A percentile compares a stretch with the other conserved stretches of the same genome.
These are phyloP conservation scores for Vigna trinervia DNA, from an alignment of 306 rosid species.

Conservation along the genomic window DNA sequence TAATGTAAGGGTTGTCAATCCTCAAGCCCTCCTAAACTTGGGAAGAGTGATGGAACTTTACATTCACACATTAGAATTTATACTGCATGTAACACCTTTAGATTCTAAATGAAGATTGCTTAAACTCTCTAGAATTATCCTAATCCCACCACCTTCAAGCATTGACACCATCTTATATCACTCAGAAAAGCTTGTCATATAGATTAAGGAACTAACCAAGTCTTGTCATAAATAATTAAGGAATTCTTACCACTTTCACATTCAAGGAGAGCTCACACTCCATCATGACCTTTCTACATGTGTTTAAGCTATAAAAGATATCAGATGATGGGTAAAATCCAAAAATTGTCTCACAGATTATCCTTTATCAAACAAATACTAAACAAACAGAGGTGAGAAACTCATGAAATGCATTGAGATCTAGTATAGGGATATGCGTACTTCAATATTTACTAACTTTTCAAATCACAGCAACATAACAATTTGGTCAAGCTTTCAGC, in stretches of 20 bases:
- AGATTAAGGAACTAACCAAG: not conserved
- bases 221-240: not conserved
- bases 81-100: not conserved
- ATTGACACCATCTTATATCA: not conserved
- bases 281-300: not conserved
- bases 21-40: not conserved
- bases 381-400: not conserved
- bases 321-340: not conserved
- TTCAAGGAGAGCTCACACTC: not conserved
- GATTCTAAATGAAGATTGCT: not conserved
- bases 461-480: not conserved
- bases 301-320: not conserved
- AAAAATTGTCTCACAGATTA: not conserved
- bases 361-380: conserved; percentile 1
- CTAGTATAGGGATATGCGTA: not conserved
- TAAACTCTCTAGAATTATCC: not conserved
- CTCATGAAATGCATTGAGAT: conserved; percentile 12
- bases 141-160: not conserved
- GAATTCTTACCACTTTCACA: not conserved
- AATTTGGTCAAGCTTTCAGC: not conserved
- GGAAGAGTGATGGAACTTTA: not conserved
- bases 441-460: conserved; percentile 12
- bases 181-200: not conserved
- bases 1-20: not conserved
- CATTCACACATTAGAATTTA: not conserved